Conservation (phyloP, 768 basidiomycete genomes). For the Clitopilus hobsonii region DNA sequence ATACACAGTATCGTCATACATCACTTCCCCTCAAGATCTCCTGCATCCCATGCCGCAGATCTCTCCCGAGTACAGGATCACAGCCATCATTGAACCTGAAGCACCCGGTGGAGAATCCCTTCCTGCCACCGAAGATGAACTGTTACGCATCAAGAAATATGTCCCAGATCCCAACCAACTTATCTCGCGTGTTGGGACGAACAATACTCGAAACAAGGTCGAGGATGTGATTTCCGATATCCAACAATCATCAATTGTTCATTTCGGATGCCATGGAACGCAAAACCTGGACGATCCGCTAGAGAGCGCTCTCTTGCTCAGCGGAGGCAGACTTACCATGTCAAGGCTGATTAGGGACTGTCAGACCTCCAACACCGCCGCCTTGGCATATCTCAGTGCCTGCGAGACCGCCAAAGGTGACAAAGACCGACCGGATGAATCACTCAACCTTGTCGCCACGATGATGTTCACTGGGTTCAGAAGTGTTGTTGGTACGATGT, state of each 20-base stretch:
- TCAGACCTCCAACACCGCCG: slow-evolving; percentile 6
- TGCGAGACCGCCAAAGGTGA: background rate
- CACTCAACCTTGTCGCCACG: slow-evolving; percentile 9
- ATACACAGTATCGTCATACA: background rate
- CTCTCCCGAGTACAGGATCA: background rate
- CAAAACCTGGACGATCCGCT: background rate
- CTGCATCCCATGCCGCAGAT: background rate
- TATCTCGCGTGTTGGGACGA: background rate
- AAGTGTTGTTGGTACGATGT: slow-evolving; percentile 12
- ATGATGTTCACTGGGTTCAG: slow-evolving; percentile 12
- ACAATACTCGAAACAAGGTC: background rate
- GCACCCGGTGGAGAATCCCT: background rate
- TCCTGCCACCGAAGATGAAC: background rate
- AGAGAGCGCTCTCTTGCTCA: background rate
- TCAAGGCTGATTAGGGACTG: background rate
- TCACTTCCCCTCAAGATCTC: background rate
- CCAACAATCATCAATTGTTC: background rate
- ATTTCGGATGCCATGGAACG: background rate
- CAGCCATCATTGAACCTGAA: background rate
- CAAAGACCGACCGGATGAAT: slow-evolving; percentile 5
- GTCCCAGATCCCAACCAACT: background rate
- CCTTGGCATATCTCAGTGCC: background rate
- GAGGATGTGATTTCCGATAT: background rate
- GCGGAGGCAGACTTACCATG: background rate
- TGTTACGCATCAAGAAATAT: background rate